Evolutionary conservation across 495 filamentous ascomycete genomes (phyloP).

Genomic region (Penicillium tannophilum): DNA sequence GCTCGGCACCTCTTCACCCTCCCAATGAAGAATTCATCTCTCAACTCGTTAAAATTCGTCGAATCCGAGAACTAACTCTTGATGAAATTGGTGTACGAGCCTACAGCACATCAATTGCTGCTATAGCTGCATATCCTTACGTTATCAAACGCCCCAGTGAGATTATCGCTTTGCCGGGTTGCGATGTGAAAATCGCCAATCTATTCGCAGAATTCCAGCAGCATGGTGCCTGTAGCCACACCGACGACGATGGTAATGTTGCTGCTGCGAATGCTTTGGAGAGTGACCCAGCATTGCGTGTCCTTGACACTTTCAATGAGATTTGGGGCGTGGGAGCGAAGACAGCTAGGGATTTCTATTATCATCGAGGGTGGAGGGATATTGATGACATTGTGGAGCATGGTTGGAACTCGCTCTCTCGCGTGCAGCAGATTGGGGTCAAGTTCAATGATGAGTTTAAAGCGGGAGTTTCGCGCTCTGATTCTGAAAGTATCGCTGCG

Average conservation of each 20-base stretch:
- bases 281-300: slow-evolving; percentile 60
- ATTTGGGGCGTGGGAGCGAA: slow-evolving; percentile 91
- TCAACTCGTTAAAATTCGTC: slow-evolving; percentile 73
- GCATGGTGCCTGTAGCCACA: slow-evolving; percentile 19
- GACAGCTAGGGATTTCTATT: slow-evolving; percentile 84
- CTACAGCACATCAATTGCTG: slow-evolving; percentile 84
- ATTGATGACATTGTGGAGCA: slow-evolving; percentile 84
- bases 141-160: slow-evolving; percentile 56
- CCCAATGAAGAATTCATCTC: slow-evolving; percentile 79
- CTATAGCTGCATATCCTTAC: slow-evolving; percentile 81
- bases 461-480: slow-evolving; percentile 65
- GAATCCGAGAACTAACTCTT: slow-evolving; percentile 65
- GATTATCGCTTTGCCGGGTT: slow-evolving; percentile 74
- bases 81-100: slow-evolving; percentile 84
- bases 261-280: slow-evolving; percentile 65
- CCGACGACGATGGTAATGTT: slow-evolving; percentile 54
- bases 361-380: slow-evolving; percentile 68
- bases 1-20: slow-evolving; percentile 66
- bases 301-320: slow-evolving; percentile 68
- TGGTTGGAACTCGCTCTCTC: slow-evolving; percentile 73
- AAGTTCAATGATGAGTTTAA: slow-evolving; percentile 92
- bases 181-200: slow-evolving; percentile 74
- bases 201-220: slow-evolving; percentile 77
- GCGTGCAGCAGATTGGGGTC: slow-evolving; percentile 91
- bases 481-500: slow-evolving; percentile 70